Conservation (phyloP, 352 stramenopile genomes). For the Globisporangium uncinulatum region DNA sequence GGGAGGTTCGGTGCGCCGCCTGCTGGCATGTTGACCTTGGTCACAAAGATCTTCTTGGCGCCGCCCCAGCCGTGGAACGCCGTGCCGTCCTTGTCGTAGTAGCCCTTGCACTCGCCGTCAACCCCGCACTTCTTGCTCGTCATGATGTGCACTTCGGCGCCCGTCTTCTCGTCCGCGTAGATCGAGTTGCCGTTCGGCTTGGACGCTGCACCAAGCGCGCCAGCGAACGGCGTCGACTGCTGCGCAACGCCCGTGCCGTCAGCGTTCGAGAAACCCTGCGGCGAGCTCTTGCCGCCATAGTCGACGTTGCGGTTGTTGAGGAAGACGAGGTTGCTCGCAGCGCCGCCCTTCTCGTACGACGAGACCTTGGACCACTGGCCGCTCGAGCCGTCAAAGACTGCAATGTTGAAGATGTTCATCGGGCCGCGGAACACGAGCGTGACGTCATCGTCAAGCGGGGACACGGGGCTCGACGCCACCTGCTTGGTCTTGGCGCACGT, state of each 20-base stretch:
- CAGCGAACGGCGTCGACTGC: slow-evolving; percentile 36
- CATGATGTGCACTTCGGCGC: slow-evolving; percentile 76
- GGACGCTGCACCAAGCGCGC: slow-evolving; percentile 40
- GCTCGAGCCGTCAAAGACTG: slow-evolving; percentile 55
- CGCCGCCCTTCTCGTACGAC: slow-evolving; percentile 49
- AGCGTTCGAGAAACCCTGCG: slow-evolving; percentile 50
- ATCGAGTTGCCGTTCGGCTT: slow-evolving; percentile 34
- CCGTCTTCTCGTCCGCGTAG: slow-evolving; percentile 54
- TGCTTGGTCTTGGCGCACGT: slow-evolving; percentile 47
- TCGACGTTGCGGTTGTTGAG: slow-evolving; percentile 83
- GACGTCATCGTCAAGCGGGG: slow-evolving; percentile 58
- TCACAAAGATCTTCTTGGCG: slow-evolving; percentile 74
- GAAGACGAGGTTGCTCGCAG: slow-evolving; percentile 67
- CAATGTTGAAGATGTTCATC: slow-evolving; percentile 68
- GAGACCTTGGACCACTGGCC: slow-evolving; percentile 53
- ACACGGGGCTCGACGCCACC: slow-evolving; percentile 35
- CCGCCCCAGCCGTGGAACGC: slow-evolving; percentile 61
- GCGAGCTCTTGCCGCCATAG: slow-evolving; percentile 43
- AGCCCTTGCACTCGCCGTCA: slow-evolving; percentile 47
- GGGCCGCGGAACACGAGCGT: slow-evolving; percentile 61
- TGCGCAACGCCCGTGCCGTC: slow-evolving; percentile 43
- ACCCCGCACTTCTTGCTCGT: slow-evolving; percentile 47
- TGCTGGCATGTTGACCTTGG: slow-evolving; percentile 56
- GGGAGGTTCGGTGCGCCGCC: slow-evolving; percentile 42
- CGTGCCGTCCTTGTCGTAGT: slow-evolving; percentile 67